A percentile compares a stretch with the other conserved stretches of the same genome.
phyloP scores from a whole-genome alignment of 148 eudicot species.

The Dianthus caryophyllus region DNA sequence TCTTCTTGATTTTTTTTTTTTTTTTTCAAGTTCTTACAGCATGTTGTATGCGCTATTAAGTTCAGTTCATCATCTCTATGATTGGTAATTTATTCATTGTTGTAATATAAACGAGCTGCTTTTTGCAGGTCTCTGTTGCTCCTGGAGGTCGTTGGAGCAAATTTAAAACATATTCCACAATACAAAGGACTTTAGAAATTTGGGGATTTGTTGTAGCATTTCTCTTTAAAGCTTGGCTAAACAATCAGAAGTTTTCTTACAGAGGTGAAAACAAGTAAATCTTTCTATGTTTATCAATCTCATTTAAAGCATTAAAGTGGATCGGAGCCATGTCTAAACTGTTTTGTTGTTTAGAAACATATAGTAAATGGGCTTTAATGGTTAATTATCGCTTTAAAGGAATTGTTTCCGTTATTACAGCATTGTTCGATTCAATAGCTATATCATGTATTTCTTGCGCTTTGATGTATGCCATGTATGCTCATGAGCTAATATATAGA shows the following conservation, averaged over 20 bases:
- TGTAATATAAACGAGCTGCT: conserved; percentile 3
- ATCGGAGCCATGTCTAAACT: not conserved
- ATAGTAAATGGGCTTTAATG: no score
- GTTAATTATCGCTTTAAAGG: not conserved
- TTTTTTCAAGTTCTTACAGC: not conserved
- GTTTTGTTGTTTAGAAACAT: not conserved
- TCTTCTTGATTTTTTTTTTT: not conserved
- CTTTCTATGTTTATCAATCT: conserved; percentile 3
- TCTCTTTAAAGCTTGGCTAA: conserved; percentile 67
- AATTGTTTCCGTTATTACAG: not conserved
- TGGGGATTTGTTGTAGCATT: conserved; percentile 91
- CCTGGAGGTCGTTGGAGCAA: conserved; percentile 99
- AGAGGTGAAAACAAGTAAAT: conserved; percentile 44
- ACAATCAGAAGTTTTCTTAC: conserved; percentile 86
- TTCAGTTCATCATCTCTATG: not conserved
- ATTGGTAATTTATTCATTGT: conserved; percentile 7
- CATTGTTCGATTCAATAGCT: not conserved
- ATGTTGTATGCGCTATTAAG: not conserved
- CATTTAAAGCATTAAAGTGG: not conserved
- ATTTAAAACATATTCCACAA: conserved; percentile 93
- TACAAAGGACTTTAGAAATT: conserved; percentile 93
- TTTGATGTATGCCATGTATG: not conserved
- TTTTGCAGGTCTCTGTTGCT: conserved; percentile 83
- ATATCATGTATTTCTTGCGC: not conserved
- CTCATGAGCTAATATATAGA: conserved; percentile 3